Conservation (phyloP, 2,329 filamentous ascomycete species). For the Chaetomiaceae sp. region DNA sequence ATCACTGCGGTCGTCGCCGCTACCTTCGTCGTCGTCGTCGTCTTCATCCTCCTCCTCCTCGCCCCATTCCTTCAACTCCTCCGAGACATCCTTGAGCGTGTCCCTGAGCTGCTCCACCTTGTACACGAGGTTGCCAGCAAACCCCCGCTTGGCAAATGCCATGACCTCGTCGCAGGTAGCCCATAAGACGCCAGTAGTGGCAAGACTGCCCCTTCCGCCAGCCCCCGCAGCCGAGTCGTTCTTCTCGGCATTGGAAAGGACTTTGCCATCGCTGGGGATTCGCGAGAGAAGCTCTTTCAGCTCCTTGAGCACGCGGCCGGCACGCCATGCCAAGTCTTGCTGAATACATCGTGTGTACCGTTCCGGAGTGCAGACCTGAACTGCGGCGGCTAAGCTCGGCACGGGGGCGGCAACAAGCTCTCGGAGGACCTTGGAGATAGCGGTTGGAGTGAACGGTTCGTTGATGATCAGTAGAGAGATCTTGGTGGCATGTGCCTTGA, state of each 20-base stretch:
- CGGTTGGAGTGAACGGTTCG: slow-evolving; percentile 76
- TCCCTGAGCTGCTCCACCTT: slow-evolving; percentile 70
- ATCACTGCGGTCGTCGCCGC: slow-evolving; percentile 33
- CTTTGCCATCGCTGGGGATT: slow-evolving; percentile 54
- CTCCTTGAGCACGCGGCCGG: slow-evolving; percentile 56
- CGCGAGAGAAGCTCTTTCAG: slow-evolving; percentile 53
- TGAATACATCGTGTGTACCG: slow-evolving; percentile 59
- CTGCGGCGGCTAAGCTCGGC: slow-evolving; percentile 65
- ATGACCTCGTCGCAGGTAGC: slow-evolving; percentile 70
- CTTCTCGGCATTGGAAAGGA: slow-evolving; percentile 42
- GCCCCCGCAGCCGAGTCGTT: slow-evolving; percentile 32
- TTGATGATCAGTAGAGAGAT: slow-evolving; percentile 82
- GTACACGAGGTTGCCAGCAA: slow-evolving; percentile 62
- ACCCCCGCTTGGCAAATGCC: slow-evolving; percentile 57
- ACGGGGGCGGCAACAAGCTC: slow-evolving; percentile 69
- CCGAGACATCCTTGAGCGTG: slow-evolving; percentile 72
- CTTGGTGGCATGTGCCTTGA: slow-evolving; percentile 80
- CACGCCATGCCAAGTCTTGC: slow-evolving; percentile 55
- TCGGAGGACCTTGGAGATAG: slow-evolving; percentile 62
- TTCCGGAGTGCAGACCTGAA: slow-evolving; percentile 56
- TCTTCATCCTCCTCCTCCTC: slow-evolving; percentile 69
- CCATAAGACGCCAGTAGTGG: slow-evolving; percentile 74
- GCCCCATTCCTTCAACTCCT: slow-evolving; percentile 83
- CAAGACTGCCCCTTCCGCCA: slow-evolving; percentile 47
- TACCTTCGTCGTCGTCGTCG: slow-evolving; percentile 49